phyloP scores from a whole-genome alignment of 2,329 filamentous ascomycete genomes.

The Sclerotinia spermophila region DNA sequence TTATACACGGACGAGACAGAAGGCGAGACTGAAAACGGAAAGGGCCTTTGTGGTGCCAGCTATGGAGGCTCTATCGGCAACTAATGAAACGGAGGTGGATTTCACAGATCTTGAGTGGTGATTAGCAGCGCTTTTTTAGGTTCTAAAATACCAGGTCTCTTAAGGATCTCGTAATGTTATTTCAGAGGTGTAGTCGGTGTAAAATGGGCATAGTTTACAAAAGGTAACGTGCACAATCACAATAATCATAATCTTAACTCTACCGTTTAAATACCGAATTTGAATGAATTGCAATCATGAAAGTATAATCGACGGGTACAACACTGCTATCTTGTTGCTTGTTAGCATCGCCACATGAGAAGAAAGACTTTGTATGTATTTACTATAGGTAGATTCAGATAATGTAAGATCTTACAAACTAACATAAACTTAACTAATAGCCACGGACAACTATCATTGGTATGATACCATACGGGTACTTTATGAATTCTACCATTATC shows the following conservation, averaged over 20 bases:
- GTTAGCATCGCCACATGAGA: not conserved
- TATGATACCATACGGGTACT: not conserved
- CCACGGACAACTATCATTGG: not conserved
- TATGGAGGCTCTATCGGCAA: conserved; percentile 41
- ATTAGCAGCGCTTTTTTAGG: not conserved
- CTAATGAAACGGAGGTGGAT: conserved; percentile 15
- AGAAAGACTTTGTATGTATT: not conserved
- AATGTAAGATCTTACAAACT: not conserved
- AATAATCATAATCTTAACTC: not conserved
- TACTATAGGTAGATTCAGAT: not conserved
- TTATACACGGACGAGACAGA: conserved; percentile 69
- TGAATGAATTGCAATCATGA: not conserved
- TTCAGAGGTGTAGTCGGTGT: not conserved
- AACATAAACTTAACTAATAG: not conserved
- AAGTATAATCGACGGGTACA: not conserved
- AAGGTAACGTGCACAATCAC: not conserved
- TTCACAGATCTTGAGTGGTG: conserved; percentile 35
- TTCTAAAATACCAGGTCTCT: not conserved
- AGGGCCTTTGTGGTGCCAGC: conserved; percentile 41
- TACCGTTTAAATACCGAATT: not conserved
- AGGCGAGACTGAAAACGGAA: conserved; percentile 43
- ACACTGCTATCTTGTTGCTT: not conserved
- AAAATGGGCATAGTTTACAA: not conserved
- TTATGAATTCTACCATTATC: not conserved
- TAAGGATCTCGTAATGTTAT: not conserved